Percentiles rank a stretch among this genome's conserved stretches.
Conservation (phyloP, 345 rosid species). For the Euphorbia peplus region DNA sequence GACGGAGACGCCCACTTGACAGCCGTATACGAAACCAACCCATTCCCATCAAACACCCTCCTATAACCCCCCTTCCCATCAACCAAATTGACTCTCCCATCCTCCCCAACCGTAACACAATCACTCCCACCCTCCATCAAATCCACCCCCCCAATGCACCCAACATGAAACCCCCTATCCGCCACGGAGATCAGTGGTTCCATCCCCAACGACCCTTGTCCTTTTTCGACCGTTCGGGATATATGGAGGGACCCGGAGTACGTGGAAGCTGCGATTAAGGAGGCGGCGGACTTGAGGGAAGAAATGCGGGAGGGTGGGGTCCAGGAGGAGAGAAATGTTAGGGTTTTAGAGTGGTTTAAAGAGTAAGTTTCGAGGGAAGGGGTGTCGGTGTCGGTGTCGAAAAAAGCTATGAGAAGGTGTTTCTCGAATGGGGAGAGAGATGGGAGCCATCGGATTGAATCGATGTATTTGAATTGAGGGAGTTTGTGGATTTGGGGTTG, state of each 20-base stretch:
- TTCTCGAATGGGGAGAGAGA: conserved; percentile 65
- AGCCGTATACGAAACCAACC: conserved; percentile 66
- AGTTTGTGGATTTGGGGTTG: conserved; percentile 39
- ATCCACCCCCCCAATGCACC: conserved; percentile 60
- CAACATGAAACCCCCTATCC: conserved; percentile 45
- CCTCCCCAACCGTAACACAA: conserved; percentile 60
- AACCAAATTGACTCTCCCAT: conserved; percentile 44
- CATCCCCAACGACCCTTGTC: conserved; percentile 28
- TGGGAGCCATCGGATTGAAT: conserved; percentile 84
- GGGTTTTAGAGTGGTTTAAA: conserved; percentile 31
- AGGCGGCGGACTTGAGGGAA: conserved; percentile 44
- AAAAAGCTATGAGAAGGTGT: conserved; percentile 45
- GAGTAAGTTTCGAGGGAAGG: conserved; percentile 57
- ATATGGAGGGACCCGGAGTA: conserved; percentile 57
- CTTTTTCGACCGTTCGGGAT: conserved; percentile 21
- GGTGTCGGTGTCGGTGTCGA: conserved; percentile 47
- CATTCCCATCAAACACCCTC: conserved; percentile 67
- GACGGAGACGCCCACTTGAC: conserved; percentile 80
- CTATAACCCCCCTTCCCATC: conserved; percentile 33
- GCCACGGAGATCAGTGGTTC: conserved; percentile 34
- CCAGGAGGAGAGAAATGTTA: conserved; percentile 41
- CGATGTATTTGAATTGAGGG: conserved; percentile 59
- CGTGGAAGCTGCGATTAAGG: conserved; percentile 52
- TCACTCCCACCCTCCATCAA: conserved; percentile 57
- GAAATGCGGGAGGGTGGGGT: conserved; percentile 60